Conservation (phyloP, 495 filamentous ascomycete genomes). For the Schizothecium vesticola region DNA sequence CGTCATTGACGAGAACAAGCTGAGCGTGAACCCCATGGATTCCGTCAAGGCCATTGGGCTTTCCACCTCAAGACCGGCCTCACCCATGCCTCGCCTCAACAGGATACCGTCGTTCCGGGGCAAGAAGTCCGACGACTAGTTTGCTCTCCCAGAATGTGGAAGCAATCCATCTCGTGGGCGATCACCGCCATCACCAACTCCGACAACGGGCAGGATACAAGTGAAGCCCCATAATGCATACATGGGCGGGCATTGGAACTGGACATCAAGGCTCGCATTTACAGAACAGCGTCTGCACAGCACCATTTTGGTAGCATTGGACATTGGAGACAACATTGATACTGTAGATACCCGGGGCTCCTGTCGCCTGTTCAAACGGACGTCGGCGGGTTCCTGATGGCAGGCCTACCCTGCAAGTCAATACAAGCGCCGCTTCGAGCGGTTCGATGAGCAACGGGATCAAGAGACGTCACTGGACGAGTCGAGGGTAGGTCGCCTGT, state of each 20-base stretch:
- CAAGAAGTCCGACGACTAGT: constrained; percentile 37
- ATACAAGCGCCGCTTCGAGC: background rate
- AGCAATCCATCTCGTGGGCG: background rate
- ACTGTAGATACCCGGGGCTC: background rate
- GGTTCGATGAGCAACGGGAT: background rate
- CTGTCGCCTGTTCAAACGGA: background rate
- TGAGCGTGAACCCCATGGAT: constrained; percentile 34
- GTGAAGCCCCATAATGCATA: background rate
- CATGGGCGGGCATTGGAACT: background rate
- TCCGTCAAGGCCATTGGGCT: constrained; percentile 48
- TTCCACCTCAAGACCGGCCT: constrained; percentile 62
- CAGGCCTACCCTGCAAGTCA: background rate
- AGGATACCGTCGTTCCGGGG: constrained; percentile 39
- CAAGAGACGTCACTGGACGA: background rate
- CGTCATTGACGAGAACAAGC: constrained; percentile 27
- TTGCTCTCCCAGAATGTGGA: background rate
- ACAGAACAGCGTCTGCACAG: background rate
- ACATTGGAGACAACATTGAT: background rate
- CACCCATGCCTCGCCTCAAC: constrained; percentile 52
- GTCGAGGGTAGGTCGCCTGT: background rate
- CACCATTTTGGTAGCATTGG: background rate
- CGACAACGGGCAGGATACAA: background rate
- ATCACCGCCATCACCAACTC: background rate
- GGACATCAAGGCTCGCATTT: background rate
- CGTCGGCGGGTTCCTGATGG: background rate